A percentile compares a stretch with the other conserved stretches of the same genome.
phyloP scores from a whole-genome alignment of 306 rosid genomes.

The Arachis hypogaea region DNA sequence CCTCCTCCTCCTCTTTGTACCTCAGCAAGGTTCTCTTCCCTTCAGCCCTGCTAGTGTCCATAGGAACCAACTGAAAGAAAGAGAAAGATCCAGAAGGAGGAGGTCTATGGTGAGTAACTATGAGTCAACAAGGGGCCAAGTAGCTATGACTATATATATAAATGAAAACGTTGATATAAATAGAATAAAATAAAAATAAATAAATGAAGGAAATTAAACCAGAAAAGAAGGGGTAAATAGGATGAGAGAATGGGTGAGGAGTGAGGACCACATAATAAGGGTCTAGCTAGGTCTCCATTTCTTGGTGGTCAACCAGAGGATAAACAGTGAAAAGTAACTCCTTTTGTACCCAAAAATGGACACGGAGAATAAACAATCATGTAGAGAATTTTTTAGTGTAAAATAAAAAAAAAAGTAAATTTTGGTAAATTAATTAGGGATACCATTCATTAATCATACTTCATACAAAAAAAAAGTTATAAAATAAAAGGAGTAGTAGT shows the following conservation, averaged over 20 bases:
- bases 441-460: no score
- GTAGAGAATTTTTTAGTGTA: no score
- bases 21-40: constrained; percentile 57
- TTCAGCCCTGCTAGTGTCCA: constrained; percentile 68
- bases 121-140: constrained; percentile 41
- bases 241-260: constrained; percentile 46
- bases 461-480: no score
- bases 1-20: constrained; percentile 43
- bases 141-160: constrained; percentile 7
- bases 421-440: no score
- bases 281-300: constrained; percentile 35
- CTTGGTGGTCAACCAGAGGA: constrained; percentile 33
- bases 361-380: no score
- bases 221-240: constrained; percentile 10
- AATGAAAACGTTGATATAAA: constrained; percentile 26
- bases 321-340: not conserved
- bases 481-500: no score
- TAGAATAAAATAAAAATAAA: not conserved
- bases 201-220: no score
- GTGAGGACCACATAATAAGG: constrained; percentile 58
- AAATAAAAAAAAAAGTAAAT: no score
- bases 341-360: no score
- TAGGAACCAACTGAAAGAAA: constrained; percentile 20
- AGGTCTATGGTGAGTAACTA: not conserved
- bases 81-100: constrained; percentile 36